These are phyloP conservation scores for Wallacemonas sp. DNA, from an alignment of 208 protist species.

Conservation along the genomic window DNA sequence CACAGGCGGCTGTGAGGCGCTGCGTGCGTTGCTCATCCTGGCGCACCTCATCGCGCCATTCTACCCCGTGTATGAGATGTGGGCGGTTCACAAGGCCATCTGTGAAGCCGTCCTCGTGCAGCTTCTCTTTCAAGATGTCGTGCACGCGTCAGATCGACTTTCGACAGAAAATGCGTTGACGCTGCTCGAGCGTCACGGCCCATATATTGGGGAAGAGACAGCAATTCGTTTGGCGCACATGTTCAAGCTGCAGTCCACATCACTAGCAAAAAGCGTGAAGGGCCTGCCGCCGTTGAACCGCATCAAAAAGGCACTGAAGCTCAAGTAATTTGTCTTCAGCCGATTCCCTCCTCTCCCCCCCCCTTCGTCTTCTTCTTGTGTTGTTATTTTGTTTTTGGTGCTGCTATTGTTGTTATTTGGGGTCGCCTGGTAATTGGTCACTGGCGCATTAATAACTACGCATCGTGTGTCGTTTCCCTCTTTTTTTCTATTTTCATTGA, in stretches of 20 bases:
- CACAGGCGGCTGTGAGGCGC: slow-evolving; percentile 42
- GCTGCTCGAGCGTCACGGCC: slow-evolving; percentile 64
- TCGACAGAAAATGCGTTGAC: slow-evolving; percentile 28
- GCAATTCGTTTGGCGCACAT: slow-evolving; percentile 41
- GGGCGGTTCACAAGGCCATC: slow-evolving; percentile 71
- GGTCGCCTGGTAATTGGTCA: too few relatives aligned
- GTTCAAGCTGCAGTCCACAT: slow-evolving; percentile 49
- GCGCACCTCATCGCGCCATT: slow-evolving; percentile 64
- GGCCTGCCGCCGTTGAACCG: slow-evolving; percentile 42
- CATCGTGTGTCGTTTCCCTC: too few relatives aligned
- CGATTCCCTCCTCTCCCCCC: neutral
- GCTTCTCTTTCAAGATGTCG: slow-evolving; percentile 25
- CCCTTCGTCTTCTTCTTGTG: neutral
- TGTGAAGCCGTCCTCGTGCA: slow-evolving; percentile 62
- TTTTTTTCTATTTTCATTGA: neutral
- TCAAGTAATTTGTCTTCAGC: neutral
- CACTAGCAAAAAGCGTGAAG: slow-evolving; percentile 25
- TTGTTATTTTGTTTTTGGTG: slow-evolving; percentile 6
- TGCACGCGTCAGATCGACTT: slow-evolving; percentile 18
- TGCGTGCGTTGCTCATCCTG: slow-evolving; percentile 48
- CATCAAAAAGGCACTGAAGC: slow-evolving; percentile 57
- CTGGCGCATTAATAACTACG: too few relatives aligned
- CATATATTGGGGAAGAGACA: slow-evolving; percentile 43
- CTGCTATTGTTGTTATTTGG: too few relatives aligned
- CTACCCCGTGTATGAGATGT: slow-evolving; percentile 80